Base-by-base conservation (phyloP, 2,329 filamentous ascomycete genomes). In the Epichloe amarillans region DNA sequence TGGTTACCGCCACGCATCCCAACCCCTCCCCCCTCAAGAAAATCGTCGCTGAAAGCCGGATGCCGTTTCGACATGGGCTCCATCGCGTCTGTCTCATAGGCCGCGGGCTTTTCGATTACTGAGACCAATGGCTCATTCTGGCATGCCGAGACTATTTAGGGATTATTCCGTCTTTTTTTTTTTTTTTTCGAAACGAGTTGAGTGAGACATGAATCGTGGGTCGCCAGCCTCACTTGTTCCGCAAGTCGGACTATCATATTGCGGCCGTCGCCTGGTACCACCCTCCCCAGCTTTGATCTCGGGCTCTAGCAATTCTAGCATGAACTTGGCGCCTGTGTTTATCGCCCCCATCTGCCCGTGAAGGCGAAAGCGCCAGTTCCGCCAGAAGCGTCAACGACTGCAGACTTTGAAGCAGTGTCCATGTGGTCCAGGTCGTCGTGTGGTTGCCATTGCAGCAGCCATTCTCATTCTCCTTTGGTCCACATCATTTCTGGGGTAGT, bases 1-100 rank as follows among this genome's bases (percentile, higher is more conserved):
- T 37, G 41, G 50, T 35, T 36, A 40, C 36, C 40, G 41, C 37
- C n/a, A 47, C 41, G 40, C 46, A 49, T 15, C 45, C 40, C 50
- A 39, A 45, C 45, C 45, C 23, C 40, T 23, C 42, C 5, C 21
- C 4, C 39, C 39, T 19, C 33, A 14, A 19, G n/a, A 19, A 11
- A 39, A 8, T 51, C 7, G 21, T 15, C 6, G 19, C 15, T 26
- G 23, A n/a, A 7, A 40, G 46, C 50, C 40, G 39, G 44, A 33
- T 42, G 23, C 11, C 12, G 26, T 15, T 17, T 39, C n/a, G 21
- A 21, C 46, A 45, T 40, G 36, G 36, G 23, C 40, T 23, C 50
- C 40, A 38, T 37, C 26, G 17, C 11, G 37, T 19, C 10, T 41
- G 35, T 21, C 21, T 43, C 23, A 21, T 19, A 15, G 7, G 23